These are phyloP conservation scores for Suillus occidentalis DNA, from an alignment of 768 basidiomycete genomes.

Conservation along the genomic window DNA sequence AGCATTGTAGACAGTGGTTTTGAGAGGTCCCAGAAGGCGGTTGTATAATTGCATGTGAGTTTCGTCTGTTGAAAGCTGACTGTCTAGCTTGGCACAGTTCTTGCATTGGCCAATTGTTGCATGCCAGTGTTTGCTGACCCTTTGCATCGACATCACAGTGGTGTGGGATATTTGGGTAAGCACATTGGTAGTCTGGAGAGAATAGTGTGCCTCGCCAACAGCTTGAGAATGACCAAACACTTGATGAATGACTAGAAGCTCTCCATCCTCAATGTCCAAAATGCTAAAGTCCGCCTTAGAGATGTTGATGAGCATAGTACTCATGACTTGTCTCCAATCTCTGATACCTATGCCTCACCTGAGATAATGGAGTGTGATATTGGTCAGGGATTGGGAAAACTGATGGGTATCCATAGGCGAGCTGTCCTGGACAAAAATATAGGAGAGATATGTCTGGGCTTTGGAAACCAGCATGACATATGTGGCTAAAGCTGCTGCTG, in stretches of 20 bases:
- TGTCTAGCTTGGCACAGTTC: not conserved
- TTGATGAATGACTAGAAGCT: not conserved
- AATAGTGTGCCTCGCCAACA: not conserved
- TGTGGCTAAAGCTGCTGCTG: not conserved
- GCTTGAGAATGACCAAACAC: not conserved
- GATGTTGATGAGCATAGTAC: constrained; percentile 2
- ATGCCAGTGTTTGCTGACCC: not conserved
- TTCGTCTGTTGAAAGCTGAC: not conserved
- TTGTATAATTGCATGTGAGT: not conserved
- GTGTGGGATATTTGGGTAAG: not conserved
- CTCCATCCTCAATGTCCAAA: not conserved
- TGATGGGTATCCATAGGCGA: not conserved
- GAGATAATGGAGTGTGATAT: not conserved
- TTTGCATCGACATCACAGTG: not conserved
- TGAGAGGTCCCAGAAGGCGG: not conserved
- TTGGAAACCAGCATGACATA: not conserved
- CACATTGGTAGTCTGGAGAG: not conserved
- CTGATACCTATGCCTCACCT: not conserved
- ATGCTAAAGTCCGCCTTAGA: not conserved
- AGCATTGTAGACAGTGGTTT: not conserved
- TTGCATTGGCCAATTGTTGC: not conserved
- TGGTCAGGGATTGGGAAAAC: not conserved
- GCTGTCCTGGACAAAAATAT: not conserved
- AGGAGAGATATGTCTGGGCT: not conserved
- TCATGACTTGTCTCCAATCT: not conserved